Evolutionary conservation across 352 stramenopile species (phyloP).

Genomic region (Globisporangium solare): DNA sequence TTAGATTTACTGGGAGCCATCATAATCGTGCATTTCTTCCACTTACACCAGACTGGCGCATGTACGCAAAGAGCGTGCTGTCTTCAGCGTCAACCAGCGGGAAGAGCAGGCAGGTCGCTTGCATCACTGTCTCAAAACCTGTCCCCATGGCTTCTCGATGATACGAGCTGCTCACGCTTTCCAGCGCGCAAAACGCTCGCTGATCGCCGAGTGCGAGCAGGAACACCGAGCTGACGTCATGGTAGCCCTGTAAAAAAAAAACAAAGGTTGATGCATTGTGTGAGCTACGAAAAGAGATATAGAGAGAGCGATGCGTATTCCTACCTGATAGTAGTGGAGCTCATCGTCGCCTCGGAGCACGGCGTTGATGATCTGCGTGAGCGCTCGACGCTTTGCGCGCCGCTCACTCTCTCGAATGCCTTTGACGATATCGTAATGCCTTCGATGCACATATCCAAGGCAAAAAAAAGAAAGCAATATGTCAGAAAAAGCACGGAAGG

Average conservation of each 20-base stretch:
- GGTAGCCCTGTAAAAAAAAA: slow-evolving; percentile 59
- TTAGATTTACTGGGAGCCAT: too few relatives aligned
- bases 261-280: too few relatives aligned
- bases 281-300: too few relatives aligned
- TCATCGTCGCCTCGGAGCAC: slow-evolving; percentile 43
- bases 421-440: slow-evolving; percentile 70
- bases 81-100: slow-evolving; percentile 65
- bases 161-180: slow-evolving; percentile 78
- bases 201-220: slow-evolving; percentile 77
- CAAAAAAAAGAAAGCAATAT: neutral
- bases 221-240: slow-evolving; percentile 90
- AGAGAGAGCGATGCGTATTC: neutral
- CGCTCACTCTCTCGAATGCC: slow-evolving; percentile 62
- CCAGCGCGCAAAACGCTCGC: slow-evolving; percentile 54
- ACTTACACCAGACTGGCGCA: slow-evolving; percentile 59
- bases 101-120: slow-evolving; percentile 60
- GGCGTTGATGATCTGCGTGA: slow-evolving; percentile 57
- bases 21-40: too few relatives aligned
- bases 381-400: slow-evolving; percentile 44
- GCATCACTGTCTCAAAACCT: slow-evolving; percentile 81
- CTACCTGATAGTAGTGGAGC: slow-evolving; percentile 78
- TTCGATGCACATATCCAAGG: slow-evolving; percentile 8
- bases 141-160: slow-evolving; percentile 85
- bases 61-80: slow-evolving; percentile 49
- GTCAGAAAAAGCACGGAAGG: too few relatives aligned